Evolutionary conservation across 1,139 yeast genomes (phyloP).

Genomic region (Scheffersomyces stambukii): DNA sequence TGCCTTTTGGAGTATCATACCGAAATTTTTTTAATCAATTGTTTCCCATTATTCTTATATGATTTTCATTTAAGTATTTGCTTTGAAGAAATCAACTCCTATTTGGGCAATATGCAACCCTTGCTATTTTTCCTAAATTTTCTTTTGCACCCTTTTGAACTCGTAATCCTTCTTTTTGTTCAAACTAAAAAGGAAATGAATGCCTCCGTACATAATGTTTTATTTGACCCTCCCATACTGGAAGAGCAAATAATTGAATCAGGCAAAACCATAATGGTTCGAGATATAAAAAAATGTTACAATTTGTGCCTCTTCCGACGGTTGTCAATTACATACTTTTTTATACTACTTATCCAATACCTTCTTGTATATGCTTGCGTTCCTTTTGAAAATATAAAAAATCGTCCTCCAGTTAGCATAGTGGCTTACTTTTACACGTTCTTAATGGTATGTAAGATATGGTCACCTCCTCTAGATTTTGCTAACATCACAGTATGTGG

Average conservation of each 20-base stretch:
- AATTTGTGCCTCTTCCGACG: constrained; percentile 14
- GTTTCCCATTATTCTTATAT: no score
- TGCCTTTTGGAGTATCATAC: no score
- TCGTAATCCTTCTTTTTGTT: no score
- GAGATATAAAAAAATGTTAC: constrained; percentile 19
- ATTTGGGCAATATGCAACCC: no score
- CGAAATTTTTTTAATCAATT: no score
- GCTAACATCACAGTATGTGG: constrained; percentile 18
- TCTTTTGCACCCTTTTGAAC: no score
- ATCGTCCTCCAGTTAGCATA: constrained; percentile 31
- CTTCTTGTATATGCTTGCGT: constrained; percentile 34
- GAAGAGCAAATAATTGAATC: constrained; percentile 20
- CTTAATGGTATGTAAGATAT: constrained; percentile 22
- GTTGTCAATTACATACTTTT: constrained; percentile 24
- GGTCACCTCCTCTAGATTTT: constrained; percentile 2
- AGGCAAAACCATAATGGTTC: constrained; percentile 15
- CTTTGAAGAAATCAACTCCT: no score
- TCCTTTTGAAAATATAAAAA: constrained; percentile 40
- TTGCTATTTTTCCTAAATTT: no score
- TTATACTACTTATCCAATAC: constrained; percentile 33
- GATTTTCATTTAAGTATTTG: no score
- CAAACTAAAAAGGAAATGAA: constrained; percentile 1
- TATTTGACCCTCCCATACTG: constrained; percentile 17
- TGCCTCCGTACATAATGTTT: constrained; percentile 15
- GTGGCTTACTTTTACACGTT: constrained; percentile 25